These are phyloP conservation scores for Circinella umbellata DNA, from an alignment of 371 early-diverging fungal species.

Conservation along the genomic window DNA sequence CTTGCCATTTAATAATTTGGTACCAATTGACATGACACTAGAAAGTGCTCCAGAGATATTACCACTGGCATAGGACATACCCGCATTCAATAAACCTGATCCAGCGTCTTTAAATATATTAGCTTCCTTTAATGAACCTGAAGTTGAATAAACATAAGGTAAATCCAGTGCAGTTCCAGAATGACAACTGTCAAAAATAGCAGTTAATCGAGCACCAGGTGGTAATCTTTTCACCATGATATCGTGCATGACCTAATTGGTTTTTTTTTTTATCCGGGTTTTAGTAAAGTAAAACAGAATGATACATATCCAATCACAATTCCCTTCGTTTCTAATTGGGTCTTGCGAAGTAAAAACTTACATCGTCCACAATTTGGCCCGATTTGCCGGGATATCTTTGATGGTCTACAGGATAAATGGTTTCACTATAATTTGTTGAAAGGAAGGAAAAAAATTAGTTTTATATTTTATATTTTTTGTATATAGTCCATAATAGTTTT, in stretches of 20 bases:
- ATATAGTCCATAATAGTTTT: no score
- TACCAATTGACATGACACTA: conserved; percentile 54
- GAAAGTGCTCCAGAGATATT: conserved; percentile 46
- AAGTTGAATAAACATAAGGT: conserved; percentile 80
- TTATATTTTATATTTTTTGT: not conserved
- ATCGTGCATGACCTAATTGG: conserved; percentile 62
- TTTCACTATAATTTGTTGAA: conserved; percentile 26
- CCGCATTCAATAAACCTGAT: conserved; percentile 50
- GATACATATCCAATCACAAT: not conserved
- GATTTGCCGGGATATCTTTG: conserved; percentile 43
- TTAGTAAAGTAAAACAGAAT: not conserved
- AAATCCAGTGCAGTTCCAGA: conserved; percentile 88
- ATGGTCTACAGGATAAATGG: conserved; percentile 84
- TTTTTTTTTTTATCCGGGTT: no score
- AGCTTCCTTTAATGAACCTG: conserved; percentile 65
- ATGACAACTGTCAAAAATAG: conserved; percentile 87
- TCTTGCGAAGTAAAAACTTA: conserved; percentile 1
- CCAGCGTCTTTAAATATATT: conserved; percentile 58
- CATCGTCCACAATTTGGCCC: conserved; percentile 90
- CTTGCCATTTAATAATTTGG: conserved; percentile 44
- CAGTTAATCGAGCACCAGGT: conserved; percentile 82
- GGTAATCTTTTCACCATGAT: conserved; percentile 85
- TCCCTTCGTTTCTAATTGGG: not conserved
- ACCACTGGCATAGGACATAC: conserved; percentile 57
- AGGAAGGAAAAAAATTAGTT: not conserved